phyloP scores from a whole-genome alignment of 2,329 filamentous ascomycete species.

The Hypoxylon sp. region DNA sequence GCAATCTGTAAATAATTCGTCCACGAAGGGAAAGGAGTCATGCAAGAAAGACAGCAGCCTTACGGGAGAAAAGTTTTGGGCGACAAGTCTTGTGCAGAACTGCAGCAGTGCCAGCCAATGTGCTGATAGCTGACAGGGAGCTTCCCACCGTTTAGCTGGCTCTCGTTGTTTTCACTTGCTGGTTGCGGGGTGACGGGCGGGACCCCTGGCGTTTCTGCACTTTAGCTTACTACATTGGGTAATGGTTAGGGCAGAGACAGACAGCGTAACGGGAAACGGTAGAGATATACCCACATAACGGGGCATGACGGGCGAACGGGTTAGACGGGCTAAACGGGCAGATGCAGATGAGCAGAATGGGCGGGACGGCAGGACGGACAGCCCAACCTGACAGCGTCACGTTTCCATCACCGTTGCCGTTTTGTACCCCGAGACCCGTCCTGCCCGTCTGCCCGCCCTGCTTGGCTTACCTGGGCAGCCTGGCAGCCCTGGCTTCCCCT shows the following conservation, averaged over 20 bases:
- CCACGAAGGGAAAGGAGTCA: conserved; percentile 17
- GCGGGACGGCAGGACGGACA: no score
- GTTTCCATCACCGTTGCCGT: conserved; percentile 3
- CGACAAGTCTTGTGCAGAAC: conserved; percentile 39
- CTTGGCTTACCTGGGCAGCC: no score
- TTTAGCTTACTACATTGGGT: conserved; percentile 9
- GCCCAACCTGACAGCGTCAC: not conserved
- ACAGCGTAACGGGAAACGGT: conserved; percentile 7
- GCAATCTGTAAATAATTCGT: conserved; percentile 4
- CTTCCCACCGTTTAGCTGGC: conserved; percentile 28
- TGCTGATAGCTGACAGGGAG: conserved; percentile 20
- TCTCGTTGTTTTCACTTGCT: conserved; percentile 36
- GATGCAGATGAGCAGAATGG: no score
- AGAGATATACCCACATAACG: not conserved
- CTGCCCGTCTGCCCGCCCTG: no score
- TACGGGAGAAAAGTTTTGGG: conserved; percentile 26
- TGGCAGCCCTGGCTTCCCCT: no score
- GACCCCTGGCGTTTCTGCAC: conserved; percentile 7
- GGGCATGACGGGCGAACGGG: no score
- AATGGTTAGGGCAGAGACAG: no score
- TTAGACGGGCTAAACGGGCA: no score
- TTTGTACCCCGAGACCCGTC: not conserved
- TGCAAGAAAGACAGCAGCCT: conserved; percentile 4
- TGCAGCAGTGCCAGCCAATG: conserved; percentile 31
- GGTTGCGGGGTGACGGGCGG: conserved; percentile 39